These are phyloP conservation scores for Polysphondylium violaceum DNA, from an alignment of 78 protist species.

Conservation along the genomic window DNA sequence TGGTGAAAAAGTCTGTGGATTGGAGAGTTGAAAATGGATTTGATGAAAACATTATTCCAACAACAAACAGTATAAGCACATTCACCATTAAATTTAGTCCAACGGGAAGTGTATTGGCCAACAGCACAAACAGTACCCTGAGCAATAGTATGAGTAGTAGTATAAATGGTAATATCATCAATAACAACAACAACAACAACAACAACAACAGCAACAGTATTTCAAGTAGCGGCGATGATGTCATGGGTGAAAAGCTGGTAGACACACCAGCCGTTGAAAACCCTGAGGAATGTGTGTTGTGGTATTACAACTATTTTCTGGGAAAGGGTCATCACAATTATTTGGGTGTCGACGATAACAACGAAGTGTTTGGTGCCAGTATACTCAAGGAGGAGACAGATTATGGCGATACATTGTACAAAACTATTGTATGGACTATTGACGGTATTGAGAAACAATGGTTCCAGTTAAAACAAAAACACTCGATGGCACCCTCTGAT, in stretches of 20 bases:
- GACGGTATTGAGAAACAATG: conserved; percentile 60
- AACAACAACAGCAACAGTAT: background rate
- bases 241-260: background rate
- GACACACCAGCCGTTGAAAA: conserved; percentile 45
- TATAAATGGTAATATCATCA: background rate
- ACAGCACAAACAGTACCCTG: background rate
- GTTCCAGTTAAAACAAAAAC: conserved; percentile 36
- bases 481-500: background rate
- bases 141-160: too few relatives aligned
- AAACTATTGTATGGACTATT: conserved; percentile 44
- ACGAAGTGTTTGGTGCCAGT: conserved; percentile 59
- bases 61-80: background rate
- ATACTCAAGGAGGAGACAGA: conserved; percentile 37
- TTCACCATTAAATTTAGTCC: too few relatives aligned
- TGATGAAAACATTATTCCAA: conserved; percentile 13
- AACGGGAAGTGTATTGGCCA: too few relatives aligned
- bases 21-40: conserved; percentile 48
- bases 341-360: conserved; percentile 39
- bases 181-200: background rate
- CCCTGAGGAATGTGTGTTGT: conserved; percentile 68
- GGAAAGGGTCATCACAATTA: conserved; percentile 71
- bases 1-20: conserved; percentile 1
- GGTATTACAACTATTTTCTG: conserved; percentile 70
- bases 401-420: conserved; percentile 34
- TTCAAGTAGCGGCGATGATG: background rate